Evolutionary conservation across 2,329 filamentous ascomycete species (phyloP).

Genomic region (Drechslerella coelobrocha): DNA sequence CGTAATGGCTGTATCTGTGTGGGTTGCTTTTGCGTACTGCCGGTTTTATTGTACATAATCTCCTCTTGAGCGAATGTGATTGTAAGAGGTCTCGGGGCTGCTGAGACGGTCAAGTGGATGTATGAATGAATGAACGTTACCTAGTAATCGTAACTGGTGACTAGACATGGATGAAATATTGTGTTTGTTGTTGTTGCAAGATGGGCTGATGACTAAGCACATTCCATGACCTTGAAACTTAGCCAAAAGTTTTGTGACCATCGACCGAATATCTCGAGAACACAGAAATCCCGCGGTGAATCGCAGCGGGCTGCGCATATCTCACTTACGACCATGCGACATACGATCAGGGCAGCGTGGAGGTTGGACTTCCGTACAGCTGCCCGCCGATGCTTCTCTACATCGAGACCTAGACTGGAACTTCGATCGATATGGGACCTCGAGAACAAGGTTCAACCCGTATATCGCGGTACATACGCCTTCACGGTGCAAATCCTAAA

Average conservation of each 20-base stretch:
- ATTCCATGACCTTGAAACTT: not conserved
- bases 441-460: conserved; percentile 25
- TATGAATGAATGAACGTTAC: not conserved
- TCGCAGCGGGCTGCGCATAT: conserved; percentile 28
- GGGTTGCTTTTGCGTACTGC: not conserved
- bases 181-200: too few species aligned
- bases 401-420: conserved; percentile 12
- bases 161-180: too few species aligned
- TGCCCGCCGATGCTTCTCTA: conserved; percentile 24
- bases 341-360: conserved; percentile 8
- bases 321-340: conserved; percentile 7
- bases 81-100: too few species aligned
- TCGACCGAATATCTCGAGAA: too few species aligned
- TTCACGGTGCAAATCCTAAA: too few species aligned
- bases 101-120: too few species aligned
- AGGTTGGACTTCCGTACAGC: not conserved
- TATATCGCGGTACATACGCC: conserved; percentile 45
- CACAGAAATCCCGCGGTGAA: too few species aligned
- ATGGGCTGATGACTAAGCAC: conserved; percentile 2
- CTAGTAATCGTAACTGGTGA: too few species aligned
- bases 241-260: too few species aligned
- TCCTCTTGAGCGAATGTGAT: not conserved
- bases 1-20: not conserved
- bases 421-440: conserved; percentile 50
- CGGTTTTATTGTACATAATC: not conserved